A percentile compares a stretch with the other conserved stretches of the same genome.
Conservation (phyloP, 129 eudicot genomes). For the Artemisia annua region DNA sequence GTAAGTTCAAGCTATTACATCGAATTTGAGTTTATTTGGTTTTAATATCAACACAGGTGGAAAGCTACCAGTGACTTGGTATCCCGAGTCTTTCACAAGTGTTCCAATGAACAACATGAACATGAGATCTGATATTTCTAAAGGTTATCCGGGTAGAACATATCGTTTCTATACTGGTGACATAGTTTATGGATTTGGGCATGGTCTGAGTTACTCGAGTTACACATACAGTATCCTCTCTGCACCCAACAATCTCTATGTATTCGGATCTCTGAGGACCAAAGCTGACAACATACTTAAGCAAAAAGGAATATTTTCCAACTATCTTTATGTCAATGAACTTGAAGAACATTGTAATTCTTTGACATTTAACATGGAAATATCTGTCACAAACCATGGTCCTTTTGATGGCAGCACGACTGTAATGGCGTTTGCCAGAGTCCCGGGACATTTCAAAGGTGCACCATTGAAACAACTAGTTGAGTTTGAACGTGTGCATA, state of each 20-base stretch:
- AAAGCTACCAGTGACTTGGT: constrained; percentile 86
- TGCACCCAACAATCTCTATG: constrained; percentile 50
- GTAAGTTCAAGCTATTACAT: not conserved
- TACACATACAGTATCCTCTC: constrained; percentile 56
- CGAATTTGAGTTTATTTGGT: not conserved
- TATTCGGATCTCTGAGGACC: constrained; percentile 28
- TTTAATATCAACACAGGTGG: constrained; percentile 54
- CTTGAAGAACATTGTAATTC: constrained; percentile 53
- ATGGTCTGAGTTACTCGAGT: constrained; percentile 72
- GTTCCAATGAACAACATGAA: constrained; percentile 91
- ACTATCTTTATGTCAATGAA: constrained; percentile 51
- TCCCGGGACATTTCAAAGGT: constrained; percentile 32
- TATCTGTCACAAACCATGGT: constrained; percentile 61
- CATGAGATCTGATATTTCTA: constrained; percentile 73
- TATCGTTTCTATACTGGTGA: constrained; percentile 83
- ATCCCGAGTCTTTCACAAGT: constrained; percentile 70
- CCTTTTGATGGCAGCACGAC: constrained; percentile 62
- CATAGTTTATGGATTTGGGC: constrained; percentile 64
- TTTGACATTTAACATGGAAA: constrained; percentile 51
- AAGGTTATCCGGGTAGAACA: constrained; percentile 83
- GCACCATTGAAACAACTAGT: constrained; percentile 73
- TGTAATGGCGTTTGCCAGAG: constrained; percentile 57
- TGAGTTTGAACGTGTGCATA: constrained; percentile 65
- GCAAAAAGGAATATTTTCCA: constrained; percentile 26
- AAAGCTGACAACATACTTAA: constrained; percentile 32